Percentiles rank a stretch among this genome's conserved stretches.
Conservation (phyloP, 176 grass and related monocot genomes). For the Eremochloa ophiuroides region DNA sequence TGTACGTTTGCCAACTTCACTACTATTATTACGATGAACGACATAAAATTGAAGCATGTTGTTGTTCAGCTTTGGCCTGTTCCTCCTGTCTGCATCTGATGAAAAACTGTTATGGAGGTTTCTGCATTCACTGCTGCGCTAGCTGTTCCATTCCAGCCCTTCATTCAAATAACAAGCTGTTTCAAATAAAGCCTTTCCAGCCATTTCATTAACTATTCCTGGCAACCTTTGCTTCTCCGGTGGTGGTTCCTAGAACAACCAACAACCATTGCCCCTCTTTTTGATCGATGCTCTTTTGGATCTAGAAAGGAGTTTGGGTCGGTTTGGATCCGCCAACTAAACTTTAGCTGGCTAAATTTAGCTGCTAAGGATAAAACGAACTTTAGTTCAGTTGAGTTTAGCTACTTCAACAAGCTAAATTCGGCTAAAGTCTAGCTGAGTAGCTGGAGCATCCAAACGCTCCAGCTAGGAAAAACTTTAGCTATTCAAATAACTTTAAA, state of each 20-base stretch:
- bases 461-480: no score
- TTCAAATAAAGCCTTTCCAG: background rate
- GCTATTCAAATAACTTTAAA: no score
- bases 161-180: background rate
- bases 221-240: background rate
- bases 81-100: background rate
- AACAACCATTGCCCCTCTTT: background rate
- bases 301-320: no score
- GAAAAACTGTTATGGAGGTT: background rate
- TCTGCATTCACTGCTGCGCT: background rate
- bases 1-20: background rate
- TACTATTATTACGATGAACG: background rate
- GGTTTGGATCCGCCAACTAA: no score
- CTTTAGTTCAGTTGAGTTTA: no score
- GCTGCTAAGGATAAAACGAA: no score
- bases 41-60: background rate
- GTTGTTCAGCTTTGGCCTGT: background rate
- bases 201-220: background rate
- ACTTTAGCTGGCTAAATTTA: no score
- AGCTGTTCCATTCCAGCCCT: background rate
- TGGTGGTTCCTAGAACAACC: conserved; percentile 14
- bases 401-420: no score
- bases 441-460: no score
- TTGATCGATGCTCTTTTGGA: conserved; percentile 25
- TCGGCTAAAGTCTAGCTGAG: no score